Evolutionary conservation across 2,329 filamentous ascomycete species (phyloP).

Genomic region (Ascochyta pisi): DNA sequence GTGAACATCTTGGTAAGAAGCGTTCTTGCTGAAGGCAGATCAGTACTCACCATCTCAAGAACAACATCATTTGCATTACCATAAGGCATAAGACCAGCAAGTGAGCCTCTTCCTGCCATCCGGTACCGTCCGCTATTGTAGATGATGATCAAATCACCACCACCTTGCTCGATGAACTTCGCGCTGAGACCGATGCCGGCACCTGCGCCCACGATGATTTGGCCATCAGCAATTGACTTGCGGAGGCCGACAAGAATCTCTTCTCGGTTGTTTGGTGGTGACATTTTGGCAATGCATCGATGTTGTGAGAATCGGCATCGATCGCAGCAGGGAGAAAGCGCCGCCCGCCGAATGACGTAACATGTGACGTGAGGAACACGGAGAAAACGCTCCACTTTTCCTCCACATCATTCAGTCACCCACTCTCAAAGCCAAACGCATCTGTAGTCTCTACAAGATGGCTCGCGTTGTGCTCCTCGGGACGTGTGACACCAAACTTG

Average conservation of each 20-base stretch:
- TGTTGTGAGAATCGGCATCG: background rate
- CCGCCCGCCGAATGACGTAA: constrained; percentile 11
- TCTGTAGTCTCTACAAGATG: background rate
- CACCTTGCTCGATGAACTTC: constrained; percentile 73
- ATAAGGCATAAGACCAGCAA: constrained; percentile 75
- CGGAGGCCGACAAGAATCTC: constrained; percentile 63
- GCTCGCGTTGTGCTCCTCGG: constrained; percentile 62
- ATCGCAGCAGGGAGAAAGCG: background rate
- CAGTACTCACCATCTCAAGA: constrained; percentile 65
- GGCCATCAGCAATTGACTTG: constrained; percentile 61
- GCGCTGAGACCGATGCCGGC: constrained; percentile 74
- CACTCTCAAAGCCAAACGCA: background rate
- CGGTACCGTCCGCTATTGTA: constrained; percentile 76
- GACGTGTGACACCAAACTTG: constrained; percentile 70
- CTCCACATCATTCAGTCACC: background rate
- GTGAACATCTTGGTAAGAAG: background rate
- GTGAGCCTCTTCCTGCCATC: constrained; percentile 73
- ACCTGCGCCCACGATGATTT: constrained; percentile 71
- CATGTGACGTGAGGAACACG: constrained; percentile 2
- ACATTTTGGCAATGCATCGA: constrained; percentile 51
- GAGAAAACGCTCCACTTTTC: background rate
- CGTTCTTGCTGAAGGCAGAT: too few species aligned
- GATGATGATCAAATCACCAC: constrained; percentile 73
- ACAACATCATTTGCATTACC: constrained; percentile 74
- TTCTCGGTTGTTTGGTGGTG: constrained; percentile 63